Base-by-base conservation (phyloP, 768 basidiomycete species). In the Leccinellum rugosiceps region DNA sequence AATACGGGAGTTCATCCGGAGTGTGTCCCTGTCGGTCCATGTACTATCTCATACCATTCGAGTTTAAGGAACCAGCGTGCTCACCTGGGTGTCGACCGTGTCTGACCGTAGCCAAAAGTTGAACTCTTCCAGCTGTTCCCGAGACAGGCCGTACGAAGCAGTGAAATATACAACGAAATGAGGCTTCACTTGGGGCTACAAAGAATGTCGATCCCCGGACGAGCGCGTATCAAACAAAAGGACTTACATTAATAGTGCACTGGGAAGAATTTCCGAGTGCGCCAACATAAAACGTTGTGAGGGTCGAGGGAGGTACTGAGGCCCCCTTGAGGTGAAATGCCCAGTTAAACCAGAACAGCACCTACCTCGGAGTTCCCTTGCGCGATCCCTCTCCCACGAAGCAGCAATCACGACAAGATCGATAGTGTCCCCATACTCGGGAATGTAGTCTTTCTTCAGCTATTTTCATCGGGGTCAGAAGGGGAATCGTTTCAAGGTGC, bases 381-480 rank as follows among this genome's bases (percentile, higher is more conserved):
- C 94, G 9, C 94, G 80, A 34, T 86, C 80, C 65, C 85, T 86
- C 55, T 92, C 88, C 90, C 92, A 94, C 0, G 80, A 75, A 19
- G 85, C 92, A 2, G 83, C 94, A 19, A 96, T 73, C 32, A 96
- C 67, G 4, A 85, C 84, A 56, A 96, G 78, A 68, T 94, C 92
- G 15, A 94, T 63, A 5, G 83, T 80, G 69, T 98, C 94, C 0
- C 92, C 92, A 46, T 88, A 80, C 4, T 88, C 88, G 1, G 85
- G 84, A 38, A 98, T 92, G 60, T 96, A 96, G 68, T 98, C 94
- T 66, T 80, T 84, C 76, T 94, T 92, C 50, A 92, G 65, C 80
- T 82, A 49, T 48, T 43, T 35, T 31, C 59, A 31, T 30, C 1
- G n/a, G 49, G 35, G n/a, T 60, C 45, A 32, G 30, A 47, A 17